These are phyloP conservation scores for Avena insularis DNA, from an alignment of 176 grass and related monocot species.

Conservation along the genomic window DNA sequence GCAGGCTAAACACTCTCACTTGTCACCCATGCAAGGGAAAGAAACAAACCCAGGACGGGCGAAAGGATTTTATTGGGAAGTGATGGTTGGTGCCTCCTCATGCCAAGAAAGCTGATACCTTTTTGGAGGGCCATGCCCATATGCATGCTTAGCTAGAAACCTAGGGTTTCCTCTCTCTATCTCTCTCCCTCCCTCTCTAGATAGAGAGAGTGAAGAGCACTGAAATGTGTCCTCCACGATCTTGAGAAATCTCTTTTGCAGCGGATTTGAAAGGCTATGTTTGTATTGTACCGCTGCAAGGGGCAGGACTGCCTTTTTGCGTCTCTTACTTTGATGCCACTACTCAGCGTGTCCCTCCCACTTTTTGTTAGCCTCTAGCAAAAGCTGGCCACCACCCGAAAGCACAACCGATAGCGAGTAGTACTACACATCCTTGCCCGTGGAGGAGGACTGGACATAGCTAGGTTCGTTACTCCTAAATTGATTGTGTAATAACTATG, in stretches of 20 bases:
- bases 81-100: slow-evolving; percentile 71
- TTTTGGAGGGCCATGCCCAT: slow-evolving; percentile 40
- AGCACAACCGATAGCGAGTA: slow-evolving; percentile 28
- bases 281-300: slow-evolving; percentile 57
- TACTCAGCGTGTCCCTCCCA: slow-evolving; percentile 42
- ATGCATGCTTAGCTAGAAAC: not conserved
- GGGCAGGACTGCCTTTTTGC: slow-evolving; percentile 40
- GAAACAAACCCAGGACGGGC: not conserved
- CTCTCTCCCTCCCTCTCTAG: not conserved
- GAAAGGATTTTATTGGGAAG: slow-evolving; percentile 56
- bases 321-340: slow-evolving; percentile 63
- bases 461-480: slow-evolving; percentile 58
- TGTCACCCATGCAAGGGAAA: slow-evolving; percentile 54
- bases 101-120: slow-evolving; percentile 57
- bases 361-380: slow-evolving; percentile 62
- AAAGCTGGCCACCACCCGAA: slow-evolving; percentile 41
- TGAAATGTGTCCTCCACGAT: slow-evolving; percentile 54
- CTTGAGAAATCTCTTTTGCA: slow-evolving; percentile 54
- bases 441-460: slow-evolving; percentile 30
- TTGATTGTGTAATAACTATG: slow-evolving; percentile 54
- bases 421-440: slow-evolving; percentile 21
- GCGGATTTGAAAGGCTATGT: slow-evolving; percentile 65
- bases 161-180: slow-evolving; percentile 38
- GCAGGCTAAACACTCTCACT: slow-evolving; percentile 53
- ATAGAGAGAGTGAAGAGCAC: slow-evolving; percentile 37